These are phyloP conservation scores for Thielaviopsis punctulata DNA, from an alignment of 2,329 filamentous ascomycete species.

Conservation along the genomic window DNA sequence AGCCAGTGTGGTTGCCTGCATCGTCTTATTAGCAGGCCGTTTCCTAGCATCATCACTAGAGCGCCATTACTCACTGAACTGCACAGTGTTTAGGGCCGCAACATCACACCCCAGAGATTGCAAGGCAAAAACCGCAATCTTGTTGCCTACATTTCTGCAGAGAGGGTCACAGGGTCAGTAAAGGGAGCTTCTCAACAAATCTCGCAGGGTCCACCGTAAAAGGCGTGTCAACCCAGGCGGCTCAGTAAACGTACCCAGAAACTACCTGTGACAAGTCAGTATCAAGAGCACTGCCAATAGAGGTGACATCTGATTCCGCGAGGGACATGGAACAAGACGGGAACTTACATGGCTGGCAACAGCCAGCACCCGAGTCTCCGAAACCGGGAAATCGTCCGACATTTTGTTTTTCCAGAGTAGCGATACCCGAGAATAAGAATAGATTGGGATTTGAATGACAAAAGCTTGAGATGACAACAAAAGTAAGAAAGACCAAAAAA, in stretches of 20 bases:
- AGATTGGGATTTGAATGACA: too few relatives aligned
- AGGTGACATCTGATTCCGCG: not conserved
- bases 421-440: too few relatives aligned
- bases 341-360: constrained; percentile 82
- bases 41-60: not conserved
- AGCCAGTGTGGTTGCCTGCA: constrained; percentile 86
- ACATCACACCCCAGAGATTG: constrained; percentile 90
- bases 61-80: constrained; percentile 59
- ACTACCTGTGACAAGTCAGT: constrained; percentile 22
- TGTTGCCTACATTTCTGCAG: constrained; percentile 77
- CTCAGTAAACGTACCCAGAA: constrained; percentile 21
- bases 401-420: constrained; percentile 10
- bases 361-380: constrained; percentile 56
- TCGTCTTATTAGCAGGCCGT: not conserved
- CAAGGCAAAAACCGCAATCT: constrained; percentile 88
- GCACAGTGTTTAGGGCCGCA: constrained; percentile 83
- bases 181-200: not conserved
- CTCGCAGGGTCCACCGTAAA: not conserved
- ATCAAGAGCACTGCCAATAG: not conserved
- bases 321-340: not conserved
- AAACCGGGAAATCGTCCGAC: constrained; percentile 20
- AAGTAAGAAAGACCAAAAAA: not conserved
- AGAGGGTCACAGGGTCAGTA: not conserved
- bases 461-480: too few relatives aligned
- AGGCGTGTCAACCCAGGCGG: not conserved